Evolutionary conservation across 1,284 basidiomycete genomes (phyloP).

Genomic region (Sparassis latifolia): DNA sequence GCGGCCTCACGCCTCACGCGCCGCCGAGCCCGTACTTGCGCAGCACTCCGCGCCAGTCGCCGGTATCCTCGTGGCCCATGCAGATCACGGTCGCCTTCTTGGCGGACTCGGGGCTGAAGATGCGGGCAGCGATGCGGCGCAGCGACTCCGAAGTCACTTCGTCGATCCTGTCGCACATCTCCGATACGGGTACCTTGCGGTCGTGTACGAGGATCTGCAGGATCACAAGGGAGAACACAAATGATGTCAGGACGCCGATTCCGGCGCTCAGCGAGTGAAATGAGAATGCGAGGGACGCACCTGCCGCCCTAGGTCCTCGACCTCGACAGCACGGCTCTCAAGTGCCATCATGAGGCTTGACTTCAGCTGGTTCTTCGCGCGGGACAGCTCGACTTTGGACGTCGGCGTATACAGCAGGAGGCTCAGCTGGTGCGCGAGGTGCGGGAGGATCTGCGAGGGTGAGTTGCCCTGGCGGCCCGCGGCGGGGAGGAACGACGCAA

Average conservation of each 20-base stretch:
- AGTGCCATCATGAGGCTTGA: constrained; percentile 93
- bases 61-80: constrained; percentile 70
- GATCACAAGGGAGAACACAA: constrained; percentile 1
- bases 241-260: not conserved
- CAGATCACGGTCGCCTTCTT: constrained; percentile 64
- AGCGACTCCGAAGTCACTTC: constrained; percentile 69
- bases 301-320: constrained; percentile 85
- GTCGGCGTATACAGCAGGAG: constrained; percentile 65
- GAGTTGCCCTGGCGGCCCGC: constrained; percentile 57
- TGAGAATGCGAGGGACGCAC: constrained; percentile 28
- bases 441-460: constrained; percentile 69
- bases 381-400: constrained; percentile 63
- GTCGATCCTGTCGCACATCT: constrained; percentile 92
- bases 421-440: constrained; percentile 83
- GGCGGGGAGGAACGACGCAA: constrained; percentile 82
- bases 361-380: constrained; percentile 97
- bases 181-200: constrained; percentile 79
- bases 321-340: constrained; percentile 86
- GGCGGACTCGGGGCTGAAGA: constrained; percentile 60
- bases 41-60: constrained; percentile 53
- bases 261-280: not conserved
- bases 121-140: constrained; percentile 64
- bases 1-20: constrained; percentile 5
- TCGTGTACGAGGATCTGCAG: constrained; percentile 85
- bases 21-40: constrained; percentile 60